These are phyloP conservation scores for Jacaranda mimosifolia DNA, from an alignment of 257 asterid species.

Conservation along the genomic window DNA sequence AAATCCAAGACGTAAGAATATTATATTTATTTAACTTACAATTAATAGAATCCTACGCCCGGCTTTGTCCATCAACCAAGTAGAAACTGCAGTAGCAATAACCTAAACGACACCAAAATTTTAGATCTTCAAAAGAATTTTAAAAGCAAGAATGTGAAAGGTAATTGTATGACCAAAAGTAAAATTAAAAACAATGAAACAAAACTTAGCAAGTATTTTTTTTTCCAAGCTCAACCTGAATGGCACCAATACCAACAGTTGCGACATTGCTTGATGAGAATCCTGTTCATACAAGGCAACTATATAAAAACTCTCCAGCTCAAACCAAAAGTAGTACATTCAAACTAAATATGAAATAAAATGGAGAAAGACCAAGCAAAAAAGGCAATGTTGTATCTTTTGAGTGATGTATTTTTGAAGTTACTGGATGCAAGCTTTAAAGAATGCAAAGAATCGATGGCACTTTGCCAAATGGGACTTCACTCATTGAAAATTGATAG, in stretches of 20 bases:
- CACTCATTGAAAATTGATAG: too few species aligned
- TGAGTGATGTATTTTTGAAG: too few species aligned
- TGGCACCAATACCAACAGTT: constrained; percentile 78
- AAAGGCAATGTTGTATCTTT: too few species aligned
- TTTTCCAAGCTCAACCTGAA: constrained; percentile 67
- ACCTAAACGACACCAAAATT: constrained; percentile 54
- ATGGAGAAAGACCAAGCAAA: too few species aligned
- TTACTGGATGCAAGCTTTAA: too few species aligned
- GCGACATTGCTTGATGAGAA: constrained; percentile 83
- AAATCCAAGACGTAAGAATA: neutral
- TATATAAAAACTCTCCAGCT: constrained; percentile 30
- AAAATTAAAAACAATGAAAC: neutral
- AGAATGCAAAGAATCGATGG: too few species aligned
- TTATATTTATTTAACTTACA: constrained; percentile 53
- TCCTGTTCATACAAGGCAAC: constrained; percentile 58
- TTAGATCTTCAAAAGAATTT: constrained; percentile 25
- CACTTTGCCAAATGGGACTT: too few species aligned
- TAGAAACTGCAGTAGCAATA: constrained; percentile 82
- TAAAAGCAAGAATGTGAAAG: neutral
- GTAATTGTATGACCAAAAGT: neutral
- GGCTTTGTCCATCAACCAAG: constrained; percentile 91
- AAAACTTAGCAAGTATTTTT: constrained; percentile 11
- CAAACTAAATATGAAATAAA: neutral
- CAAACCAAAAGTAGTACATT: constrained; percentile 20
- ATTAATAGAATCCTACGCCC: constrained; percentile 87